Base-by-base conservation (phyloP, 345 rosid genomes). In the Gossypium rotundifolium region DNA sequence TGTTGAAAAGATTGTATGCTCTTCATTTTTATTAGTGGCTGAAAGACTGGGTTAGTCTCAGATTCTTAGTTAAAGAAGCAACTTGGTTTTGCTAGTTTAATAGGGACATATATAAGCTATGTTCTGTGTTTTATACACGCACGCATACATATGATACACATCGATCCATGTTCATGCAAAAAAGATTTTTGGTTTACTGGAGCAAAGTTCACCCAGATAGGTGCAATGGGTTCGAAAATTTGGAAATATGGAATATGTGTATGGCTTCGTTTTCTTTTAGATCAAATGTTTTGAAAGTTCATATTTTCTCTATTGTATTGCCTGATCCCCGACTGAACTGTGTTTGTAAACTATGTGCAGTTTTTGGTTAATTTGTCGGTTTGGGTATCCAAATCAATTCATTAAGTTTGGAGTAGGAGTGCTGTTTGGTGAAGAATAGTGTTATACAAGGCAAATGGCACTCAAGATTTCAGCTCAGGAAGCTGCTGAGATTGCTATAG, bases 401-500 rank as follows among this genome's bases (percentile, higher is more conserved):
- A 3, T 46, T 8, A 25, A 68, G 20, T 16, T 48, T 68, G 12
- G 57, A 48, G 58, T 48, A 13, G 44, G 22, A 23, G 38, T 8
- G 40, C 49, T 48, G 44, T 69, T 51, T 25, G 54, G 63, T 63
- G 73, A 76, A 81, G 75, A 22, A 67, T 51, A 79, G 84, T 74
- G 65, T 78, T 83, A 83, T 27, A 67, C 40, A 75, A 83, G 85
- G 75, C 75, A 78, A 57, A 91, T 93, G 98, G 97, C 93, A 63
- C 93, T 78, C 77, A 81, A 85, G 83, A 82, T 83, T 73, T 76
- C 94, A 29, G 91, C 96, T 83, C 79, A 82, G 5, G 77, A 89
- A 83, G 99, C 99, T 65, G 98, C 99, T 67, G 87, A 88, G 85
- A 79, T 89, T 81, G 98, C 99, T 68, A 89, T 93, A 44, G 89